Percentiles rank a stretch among this genome's conserved stretches.
phyloP scores from a whole-genome alignment of 148 eudicot species.

The Cornus kousa region DNA sequence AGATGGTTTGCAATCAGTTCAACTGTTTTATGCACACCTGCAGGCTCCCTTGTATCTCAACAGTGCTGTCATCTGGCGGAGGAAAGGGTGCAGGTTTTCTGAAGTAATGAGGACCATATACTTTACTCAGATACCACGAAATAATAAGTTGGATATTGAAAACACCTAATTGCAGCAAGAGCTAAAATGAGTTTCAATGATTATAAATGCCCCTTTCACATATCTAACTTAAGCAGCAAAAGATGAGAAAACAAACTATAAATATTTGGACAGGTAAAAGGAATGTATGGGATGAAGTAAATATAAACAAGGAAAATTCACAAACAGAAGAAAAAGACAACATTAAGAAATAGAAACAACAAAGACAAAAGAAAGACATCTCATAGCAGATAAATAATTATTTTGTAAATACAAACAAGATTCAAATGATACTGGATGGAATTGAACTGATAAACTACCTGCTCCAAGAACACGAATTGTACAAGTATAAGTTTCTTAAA shows the following conservation, averaged over 20 bases:
- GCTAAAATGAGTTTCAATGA: background rate
- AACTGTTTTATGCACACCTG: slow-evolving; percentile 43
- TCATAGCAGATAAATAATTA: background rate
- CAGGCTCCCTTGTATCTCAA: slow-evolving; percentile 46
- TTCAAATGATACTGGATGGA: background rate
- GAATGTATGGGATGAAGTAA: background rate
- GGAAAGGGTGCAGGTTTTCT: slow-evolving; percentile 51
- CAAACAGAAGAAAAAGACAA: background rate
- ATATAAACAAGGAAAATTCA: too few species aligned
- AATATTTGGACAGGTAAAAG: background rate
- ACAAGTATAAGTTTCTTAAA: slow-evolving; percentile 49
- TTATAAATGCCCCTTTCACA: background rate
- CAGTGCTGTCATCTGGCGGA: slow-evolving; percentile 43
- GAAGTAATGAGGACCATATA: slow-evolving; percentile 5
- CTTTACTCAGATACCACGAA: background rate
- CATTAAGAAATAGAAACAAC: background rate
- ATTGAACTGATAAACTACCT: slow-evolving; percentile 27
- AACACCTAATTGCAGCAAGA: background rate
- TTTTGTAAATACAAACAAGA: background rate
- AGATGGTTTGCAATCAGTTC: slow-evolving; percentile 51
- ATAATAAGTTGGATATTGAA: background rate
- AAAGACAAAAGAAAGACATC: background rate
- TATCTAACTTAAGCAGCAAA: background rate
- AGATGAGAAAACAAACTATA: background rate
- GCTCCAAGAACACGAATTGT: slow-evolving; percentile 44